phyloP scores from a whole-genome alignment of 805 yeast genomes.

The Yamadazyma insecticola region DNA sequence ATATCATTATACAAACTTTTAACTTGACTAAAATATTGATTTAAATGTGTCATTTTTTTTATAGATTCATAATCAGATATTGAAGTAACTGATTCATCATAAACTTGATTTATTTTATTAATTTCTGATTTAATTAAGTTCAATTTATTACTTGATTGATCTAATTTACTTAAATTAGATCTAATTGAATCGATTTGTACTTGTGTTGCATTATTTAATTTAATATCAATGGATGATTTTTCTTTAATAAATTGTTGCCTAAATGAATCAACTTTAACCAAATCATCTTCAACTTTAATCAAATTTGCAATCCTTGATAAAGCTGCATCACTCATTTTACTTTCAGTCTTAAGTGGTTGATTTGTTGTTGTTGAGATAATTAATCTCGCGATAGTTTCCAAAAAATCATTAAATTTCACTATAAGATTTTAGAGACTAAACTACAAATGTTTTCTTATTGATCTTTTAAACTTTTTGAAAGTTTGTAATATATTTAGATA shows the following conservation, averaged over 20 bases:
- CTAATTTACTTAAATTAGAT: conserved; percentile 47
- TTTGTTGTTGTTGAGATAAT: no score
- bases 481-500: no score
- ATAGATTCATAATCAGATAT: conserved; percentile 68
- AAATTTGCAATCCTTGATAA: conserved; percentile 35
- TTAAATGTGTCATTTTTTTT: conserved; percentile 58
- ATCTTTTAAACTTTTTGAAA: no score
- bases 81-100: conserved; percentile 52
- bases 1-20: conserved; percentile 62
- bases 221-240: conserved; percentile 69
- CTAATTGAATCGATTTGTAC: conserved; percentile 56
- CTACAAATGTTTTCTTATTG: no score
- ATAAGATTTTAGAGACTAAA: no score
- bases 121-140: conserved; percentile 36
- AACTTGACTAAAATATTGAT: conserved; percentile 70
- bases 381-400: no score
- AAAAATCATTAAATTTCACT: no score
- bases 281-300: conserved; percentile 46
- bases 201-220: conserved; percentile 66
- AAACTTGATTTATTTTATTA: conserved; percentile 43
- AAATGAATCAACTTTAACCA: conserved; percentile 48
- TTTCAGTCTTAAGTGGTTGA: no score
- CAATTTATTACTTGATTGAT: conserved; percentile 34
- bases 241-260: conserved; percentile 61
- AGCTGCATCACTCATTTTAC: conserved; percentile 37